Conservation (phyloP, 306 rosid genomes). For the Lathyrus tuberosus region DNA sequence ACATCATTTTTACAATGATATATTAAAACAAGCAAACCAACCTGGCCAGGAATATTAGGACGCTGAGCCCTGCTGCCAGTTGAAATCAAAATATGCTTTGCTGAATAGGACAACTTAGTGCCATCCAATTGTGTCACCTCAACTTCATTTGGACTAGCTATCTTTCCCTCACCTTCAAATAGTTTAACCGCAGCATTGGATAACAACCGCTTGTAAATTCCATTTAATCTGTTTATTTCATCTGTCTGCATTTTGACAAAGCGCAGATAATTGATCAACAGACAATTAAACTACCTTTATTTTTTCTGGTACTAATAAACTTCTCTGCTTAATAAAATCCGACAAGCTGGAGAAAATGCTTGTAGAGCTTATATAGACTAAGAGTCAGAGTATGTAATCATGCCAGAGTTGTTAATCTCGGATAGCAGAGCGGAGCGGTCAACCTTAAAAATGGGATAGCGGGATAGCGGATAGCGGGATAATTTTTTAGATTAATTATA, state of each 20-base stretch:
- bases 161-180: slow-evolving; percentile 91
- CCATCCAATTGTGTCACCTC: slow-evolving; percentile 98
- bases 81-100: slow-evolving; percentile 90
- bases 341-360: slow-evolving; percentile 20
- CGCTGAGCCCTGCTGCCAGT: slow-evolving; percentile 90
- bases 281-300: slow-evolving; percentile 17
- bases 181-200: slow-evolving; percentile 83
- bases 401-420: no score
- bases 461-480: no score
- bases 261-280: slow-evolving; percentile 3
- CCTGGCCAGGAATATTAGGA: slow-evolving; percentile 88
- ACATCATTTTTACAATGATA: slow-evolving; percentile 12
- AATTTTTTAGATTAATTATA: no score
- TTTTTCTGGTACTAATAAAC: slow-evolving; percentile 13
- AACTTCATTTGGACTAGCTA: slow-evolving; percentile 89
- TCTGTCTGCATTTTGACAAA: slow-evolving; percentile 68
- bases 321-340: slow-evolving; percentile 27
- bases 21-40: slow-evolving; percentile 42
- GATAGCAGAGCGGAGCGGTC: no score
- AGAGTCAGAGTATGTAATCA: not conserved
- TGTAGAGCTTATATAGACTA: slow-evolving; percentile 6
- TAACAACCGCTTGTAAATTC: slow-evolving; percentile 89
- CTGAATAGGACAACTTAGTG: slow-evolving; percentile 85
- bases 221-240: slow-evolving; percentile 86
- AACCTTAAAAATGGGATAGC: no score